Evolutionary conservation across 2,329 filamentous ascomycete genomes (phyloP).

Genomic region (Macroventuria anomochaeta): DNA sequence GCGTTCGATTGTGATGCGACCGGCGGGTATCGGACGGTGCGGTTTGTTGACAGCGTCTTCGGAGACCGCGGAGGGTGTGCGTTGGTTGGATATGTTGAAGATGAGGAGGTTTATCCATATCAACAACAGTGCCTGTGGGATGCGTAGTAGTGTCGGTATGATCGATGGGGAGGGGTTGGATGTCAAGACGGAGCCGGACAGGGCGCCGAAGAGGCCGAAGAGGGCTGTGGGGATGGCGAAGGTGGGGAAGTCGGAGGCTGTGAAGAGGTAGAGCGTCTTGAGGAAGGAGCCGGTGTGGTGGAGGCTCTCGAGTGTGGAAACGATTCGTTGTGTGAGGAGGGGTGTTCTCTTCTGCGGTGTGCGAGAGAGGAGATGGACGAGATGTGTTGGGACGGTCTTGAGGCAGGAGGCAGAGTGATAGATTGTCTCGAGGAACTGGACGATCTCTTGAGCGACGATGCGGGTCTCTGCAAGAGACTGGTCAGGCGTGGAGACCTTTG

Average conservation of each 20-base stretch:
- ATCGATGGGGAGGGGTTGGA: not conserved
- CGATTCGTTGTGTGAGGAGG: not conserved
- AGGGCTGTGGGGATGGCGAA: constrained; percentile 24
- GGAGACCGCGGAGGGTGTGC: constrained; percentile 33
- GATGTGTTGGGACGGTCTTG: not conserved
- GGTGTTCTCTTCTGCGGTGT: not conserved
- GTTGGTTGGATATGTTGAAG: constrained; percentile 52
- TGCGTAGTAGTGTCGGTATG: constrained; percentile 2
- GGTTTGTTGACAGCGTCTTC: constrained; percentile 55
- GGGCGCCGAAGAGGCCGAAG: constrained; percentile 22
- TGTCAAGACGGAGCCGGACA: constrained; percentile 19
- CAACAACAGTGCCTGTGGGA: constrained; percentile 13
- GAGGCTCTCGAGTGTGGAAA: not conserved
- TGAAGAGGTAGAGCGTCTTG: constrained; percentile 26
- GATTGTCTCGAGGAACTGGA: not conserved
- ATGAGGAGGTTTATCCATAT: constrained; percentile 51
- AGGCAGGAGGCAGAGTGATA: not conserved
- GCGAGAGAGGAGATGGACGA: not conserved
- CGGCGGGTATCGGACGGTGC: constrained; percentile 40
- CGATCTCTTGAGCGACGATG: not conserved
- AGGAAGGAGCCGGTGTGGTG: not conserved
- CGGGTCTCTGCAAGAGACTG: not conserved
- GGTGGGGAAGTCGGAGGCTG: constrained; percentile 23
- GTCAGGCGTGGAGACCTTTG: not conserved
- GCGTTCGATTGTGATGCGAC: constrained; percentile 25